These are phyloP conservation scores for Aspergillus tanneri DNA, from an alignment of 2,329 filamentous ascomycete species.

Conservation along the genomic window DNA sequence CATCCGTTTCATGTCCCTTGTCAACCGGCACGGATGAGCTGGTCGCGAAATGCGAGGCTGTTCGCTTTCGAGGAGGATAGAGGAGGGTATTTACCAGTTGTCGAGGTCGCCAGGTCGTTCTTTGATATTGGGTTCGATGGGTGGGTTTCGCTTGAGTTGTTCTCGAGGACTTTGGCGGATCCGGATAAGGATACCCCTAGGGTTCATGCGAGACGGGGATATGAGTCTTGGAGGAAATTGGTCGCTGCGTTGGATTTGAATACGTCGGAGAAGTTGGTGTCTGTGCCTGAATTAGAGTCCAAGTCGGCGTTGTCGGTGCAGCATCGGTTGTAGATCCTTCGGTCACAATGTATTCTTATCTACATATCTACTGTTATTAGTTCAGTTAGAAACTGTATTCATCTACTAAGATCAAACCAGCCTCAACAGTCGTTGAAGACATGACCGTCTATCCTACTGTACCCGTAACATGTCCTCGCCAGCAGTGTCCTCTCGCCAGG, in stretches of 20 bases:
- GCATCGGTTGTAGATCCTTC: constrained; percentile 18
- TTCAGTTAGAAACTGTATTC: too few relatives aligned
- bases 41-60: constrained; percentile 71
- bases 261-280: not conserved
- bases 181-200: constrained; percentile 53
- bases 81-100: constrained; percentile 67
- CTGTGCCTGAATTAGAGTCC: not conserved
- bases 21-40: constrained; percentile 69
- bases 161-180: constrained; percentile 60
- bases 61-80: constrained; percentile 64
- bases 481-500: too few relatives aligned
- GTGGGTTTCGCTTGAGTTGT: constrained; percentile 71
- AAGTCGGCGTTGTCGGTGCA: constrained; percentile 9
- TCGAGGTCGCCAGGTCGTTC: constrained; percentile 60
- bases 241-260: constrained; percentile 19
- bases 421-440: too few relatives aligned
- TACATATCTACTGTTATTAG: too few relatives aligned
- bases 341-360: too few relatives aligned
- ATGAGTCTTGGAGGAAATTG: constrained; percentile 53
- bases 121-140: constrained; percentile 64
- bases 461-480: too few relatives aligned
- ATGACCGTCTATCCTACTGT: too few relatives aligned
- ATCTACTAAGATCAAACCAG: too few relatives aligned
- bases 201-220: constrained; percentile 55
- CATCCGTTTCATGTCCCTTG: constrained; percentile 60